These are phyloP conservation scores for Setaria italica DNA, from an alignment of 202 grass and related monocot species.

Conservation along the genomic window DNA sequence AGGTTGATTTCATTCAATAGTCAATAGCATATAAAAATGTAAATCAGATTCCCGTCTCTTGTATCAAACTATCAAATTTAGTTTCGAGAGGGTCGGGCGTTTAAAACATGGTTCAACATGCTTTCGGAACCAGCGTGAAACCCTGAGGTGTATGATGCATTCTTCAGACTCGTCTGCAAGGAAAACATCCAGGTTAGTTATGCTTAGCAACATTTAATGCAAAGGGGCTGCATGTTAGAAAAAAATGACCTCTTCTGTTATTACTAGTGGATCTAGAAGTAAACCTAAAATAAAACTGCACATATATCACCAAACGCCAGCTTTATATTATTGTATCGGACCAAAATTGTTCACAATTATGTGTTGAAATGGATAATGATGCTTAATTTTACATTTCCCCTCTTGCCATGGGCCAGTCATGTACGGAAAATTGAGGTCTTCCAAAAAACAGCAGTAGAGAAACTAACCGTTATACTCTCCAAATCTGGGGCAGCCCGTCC, in stretches of 20 bases:
- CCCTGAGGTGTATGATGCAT: constrained; percentile 63
- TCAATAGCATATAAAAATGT: constrained; percentile 20
- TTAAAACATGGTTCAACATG: constrained; percentile 48
- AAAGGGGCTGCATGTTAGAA: neutral
- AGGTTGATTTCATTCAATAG: constrained; percentile 17
- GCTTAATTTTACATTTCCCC: neutral
- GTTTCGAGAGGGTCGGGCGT: constrained; percentile 27
- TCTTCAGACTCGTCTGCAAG: constrained; percentile 79
- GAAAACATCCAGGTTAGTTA: constrained; percentile 26
- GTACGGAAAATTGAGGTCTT: neutral
- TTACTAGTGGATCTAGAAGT: neutral
- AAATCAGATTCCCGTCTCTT: neutral
- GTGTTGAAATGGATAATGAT: neutral
- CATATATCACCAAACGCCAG: constrained; percentile 23
- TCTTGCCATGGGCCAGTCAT: constrained; percentile 15
- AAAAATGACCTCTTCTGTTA: neutral
- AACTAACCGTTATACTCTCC: constrained; percentile 66
- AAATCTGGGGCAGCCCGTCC: constrained; percentile 59
- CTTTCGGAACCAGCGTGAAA: constrained; percentile 63
- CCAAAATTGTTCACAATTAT: neutral
- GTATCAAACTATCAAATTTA: constrained; percentile 44
- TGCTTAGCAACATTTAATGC: neutral
- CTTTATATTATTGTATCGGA: constrained; percentile 3
- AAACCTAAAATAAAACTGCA: neutral
- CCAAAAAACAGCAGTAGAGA: constrained; percentile 40